phyloP scores from a whole-genome alignment of 2,329 filamentous ascomycete genomes.

The Biscogniauxia marginata region DNA sequence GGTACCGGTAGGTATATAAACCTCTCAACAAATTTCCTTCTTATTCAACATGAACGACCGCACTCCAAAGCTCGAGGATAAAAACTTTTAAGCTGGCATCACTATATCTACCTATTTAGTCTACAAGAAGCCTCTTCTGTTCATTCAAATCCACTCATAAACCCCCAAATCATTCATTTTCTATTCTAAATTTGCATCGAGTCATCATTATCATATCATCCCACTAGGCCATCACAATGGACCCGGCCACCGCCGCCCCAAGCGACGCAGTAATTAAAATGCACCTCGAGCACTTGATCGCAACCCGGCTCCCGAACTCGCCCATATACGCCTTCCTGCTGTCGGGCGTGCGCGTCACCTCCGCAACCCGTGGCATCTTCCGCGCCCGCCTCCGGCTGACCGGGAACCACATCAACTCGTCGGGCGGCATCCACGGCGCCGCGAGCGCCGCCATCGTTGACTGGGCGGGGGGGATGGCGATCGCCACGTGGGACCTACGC shows the following conservation, averaged over 20 bases:
- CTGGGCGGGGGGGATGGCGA: slow-evolving; percentile 71
- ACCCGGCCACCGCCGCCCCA: slow-evolving; percentile 5
- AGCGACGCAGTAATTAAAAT: slow-evolving; percentile 26
- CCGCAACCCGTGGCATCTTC: slow-evolving; percentile 46
- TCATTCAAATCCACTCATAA: background rate
- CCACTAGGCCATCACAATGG: slow-evolving; percentile 2
- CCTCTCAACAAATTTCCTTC: background rate
- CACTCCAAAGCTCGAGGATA: no score
- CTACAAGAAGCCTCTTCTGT: background rate
- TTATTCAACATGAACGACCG: no score
- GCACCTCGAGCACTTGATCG: slow-evolving; percentile 31
- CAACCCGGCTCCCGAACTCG: slow-evolving; percentile 38
- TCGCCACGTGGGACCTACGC: slow-evolving; percentile 62
- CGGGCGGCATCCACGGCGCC: slow-evolving; percentile 67
- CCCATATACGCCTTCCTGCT: slow-evolving; percentile 56
- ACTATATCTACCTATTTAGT: no score
- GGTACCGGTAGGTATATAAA: no score
- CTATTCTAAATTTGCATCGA: background rate
- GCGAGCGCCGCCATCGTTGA: slow-evolving; percentile 71
- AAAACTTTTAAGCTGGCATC: no score
- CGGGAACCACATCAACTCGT: slow-evolving; percentile 64
- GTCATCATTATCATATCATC: background rate
- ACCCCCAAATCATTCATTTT: background rate
- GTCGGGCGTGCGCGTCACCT: slow-evolving; percentile 43
- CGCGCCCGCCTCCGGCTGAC: slow-evolving; percentile 48